phyloP scores from a whole-genome alignment of 805 yeast species.

The Nakazawaea wickerhamii region DNA sequence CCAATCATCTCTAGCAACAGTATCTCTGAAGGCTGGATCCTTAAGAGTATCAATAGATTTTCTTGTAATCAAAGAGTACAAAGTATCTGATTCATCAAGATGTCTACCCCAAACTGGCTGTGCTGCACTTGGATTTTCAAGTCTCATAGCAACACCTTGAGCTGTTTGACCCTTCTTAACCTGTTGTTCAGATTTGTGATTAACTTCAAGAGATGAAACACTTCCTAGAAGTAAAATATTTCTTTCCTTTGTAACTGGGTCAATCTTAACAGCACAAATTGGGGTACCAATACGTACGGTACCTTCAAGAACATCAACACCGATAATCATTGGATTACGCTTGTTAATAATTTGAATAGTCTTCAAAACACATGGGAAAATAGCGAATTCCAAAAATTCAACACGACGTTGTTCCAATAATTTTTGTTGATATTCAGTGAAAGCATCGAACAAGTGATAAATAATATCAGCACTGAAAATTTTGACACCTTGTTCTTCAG shows the following conservation, averaged over 20 bases:
- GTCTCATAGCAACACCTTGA: slow-evolving; percentile 98
- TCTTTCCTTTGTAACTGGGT: slow-evolving; percentile 76
- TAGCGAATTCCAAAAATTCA: slow-evolving; percentile 82
- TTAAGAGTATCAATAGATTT: slow-evolving; percentile 94
- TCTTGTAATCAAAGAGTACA: slow-evolving; percentile 88
- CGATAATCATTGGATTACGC: slow-evolving; percentile 98
- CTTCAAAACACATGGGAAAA: slow-evolving; percentile 91
- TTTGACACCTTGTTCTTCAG: slow-evolving; percentile 85
- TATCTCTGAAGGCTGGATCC: slow-evolving; percentile 95
- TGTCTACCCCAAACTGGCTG: slow-evolving; percentile 99
- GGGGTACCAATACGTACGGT: slow-evolving; percentile 89
- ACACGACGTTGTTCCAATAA: slow-evolving; percentile 85
- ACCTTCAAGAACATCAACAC: slow-evolving; percentile 96
- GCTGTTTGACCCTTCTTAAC: slow-evolving; percentile 94
- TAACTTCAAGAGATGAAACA: slow-evolving; percentile 91
- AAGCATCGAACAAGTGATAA: slow-evolving; percentile 92
- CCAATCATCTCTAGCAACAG: slow-evolving; percentile 96
- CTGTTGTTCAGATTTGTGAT: slow-evolving; percentile 73
- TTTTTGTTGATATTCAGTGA: slow-evolving; percentile 86
- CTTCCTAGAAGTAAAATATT: slow-evolving; percentile 75
- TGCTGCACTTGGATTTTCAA: slow-evolving; percentile 85
- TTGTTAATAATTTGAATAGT: slow-evolving; percentile 95
- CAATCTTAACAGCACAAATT: slow-evolving; percentile 85
- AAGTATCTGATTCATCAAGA: slow-evolving; percentile 84
- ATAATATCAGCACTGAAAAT: slow-evolving; percentile 95